These are phyloP conservation scores for Kwoniella shandongensis DNA, from an alignment of 768 basidiomycete genomes.

Conservation along the genomic window DNA sequence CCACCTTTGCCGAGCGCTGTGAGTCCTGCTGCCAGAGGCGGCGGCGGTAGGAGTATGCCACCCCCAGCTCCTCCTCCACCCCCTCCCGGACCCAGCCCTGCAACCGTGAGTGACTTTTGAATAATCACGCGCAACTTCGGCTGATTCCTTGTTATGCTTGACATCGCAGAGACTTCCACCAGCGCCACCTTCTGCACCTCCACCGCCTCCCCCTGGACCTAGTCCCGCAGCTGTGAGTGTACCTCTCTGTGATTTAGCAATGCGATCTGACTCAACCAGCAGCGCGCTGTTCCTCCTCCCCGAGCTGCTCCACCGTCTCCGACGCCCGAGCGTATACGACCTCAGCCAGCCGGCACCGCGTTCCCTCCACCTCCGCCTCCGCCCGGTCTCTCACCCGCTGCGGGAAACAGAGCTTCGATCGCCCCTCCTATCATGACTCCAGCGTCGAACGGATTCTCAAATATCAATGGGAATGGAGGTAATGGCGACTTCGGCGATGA, in stretches of 20 bases:
- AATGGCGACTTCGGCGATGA: slow-evolving; percentile 10
- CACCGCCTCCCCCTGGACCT: slow-evolving; percentile 29
- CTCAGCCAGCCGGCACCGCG: slow-evolving; percentile 34
- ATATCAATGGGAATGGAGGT: slow-evolving; percentile 16
- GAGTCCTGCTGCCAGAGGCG: slow-evolving; percentile 44
- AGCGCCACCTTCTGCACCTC: slow-evolving; percentile 9
- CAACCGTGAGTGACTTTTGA: slow-evolving; percentile 14
- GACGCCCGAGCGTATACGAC: slow-evolving; percentile 27
- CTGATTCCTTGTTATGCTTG: too few relatives aligned
- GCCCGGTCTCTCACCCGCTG: slow-evolving; percentile 23
- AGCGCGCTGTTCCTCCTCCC: slow-evolving; percentile 23
- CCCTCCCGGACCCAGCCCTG: slow-evolving; percentile 25
- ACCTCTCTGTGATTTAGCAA: neutral
- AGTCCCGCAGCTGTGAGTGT: slow-evolving; percentile 12
- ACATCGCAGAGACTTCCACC: slow-evolving; percentile 13
- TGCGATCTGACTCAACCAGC: neutral
- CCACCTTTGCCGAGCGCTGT: slow-evolving; percentile 40
- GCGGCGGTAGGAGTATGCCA: slow-evolving; percentile 13
- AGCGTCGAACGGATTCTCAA: slow-evolving; percentile 10
- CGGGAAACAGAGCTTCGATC: slow-evolving; percentile 17
- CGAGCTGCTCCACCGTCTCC: slow-evolving; percentile 21
- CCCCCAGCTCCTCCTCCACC: slow-evolving; percentile 17
- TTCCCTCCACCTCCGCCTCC: slow-evolving; percentile 46
- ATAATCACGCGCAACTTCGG: too few relatives aligned
- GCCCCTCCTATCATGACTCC: slow-evolving; percentile 29